Evolutionary conservation across 2,329 filamentous ascomycete genomes (phyloP).

Genomic region (Emergomyces africanus): DNA sequence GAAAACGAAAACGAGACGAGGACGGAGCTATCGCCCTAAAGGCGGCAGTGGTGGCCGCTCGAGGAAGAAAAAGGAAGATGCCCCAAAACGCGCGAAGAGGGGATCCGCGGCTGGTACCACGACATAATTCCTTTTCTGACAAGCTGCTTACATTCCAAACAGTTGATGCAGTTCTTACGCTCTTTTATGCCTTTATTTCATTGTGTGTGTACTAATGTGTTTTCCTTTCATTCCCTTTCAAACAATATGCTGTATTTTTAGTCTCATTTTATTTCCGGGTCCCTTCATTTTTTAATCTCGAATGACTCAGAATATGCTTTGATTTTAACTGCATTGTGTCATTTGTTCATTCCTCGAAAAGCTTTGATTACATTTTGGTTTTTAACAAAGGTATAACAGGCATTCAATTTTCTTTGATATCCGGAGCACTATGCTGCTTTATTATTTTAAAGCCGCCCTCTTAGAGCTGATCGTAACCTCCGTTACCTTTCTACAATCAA

Average conservation of each 20-base stretch:
- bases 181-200: neutral
- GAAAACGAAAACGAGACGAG: slow-evolving; percentile 37
- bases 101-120: slow-evolving; percentile 15
- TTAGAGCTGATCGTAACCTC: neutral
- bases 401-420: neutral
- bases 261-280: neutral
- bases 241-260: neutral
- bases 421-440: too few relatives aligned
- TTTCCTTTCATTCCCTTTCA: neutral
- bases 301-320: neutral
- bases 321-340: neutral
- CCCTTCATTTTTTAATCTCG: neutral
- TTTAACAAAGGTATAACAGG: neutral
- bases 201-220: neutral
- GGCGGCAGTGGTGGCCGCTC: slow-evolving; percentile 27
- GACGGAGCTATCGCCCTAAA: slow-evolving; percentile 36
- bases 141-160: neutral
- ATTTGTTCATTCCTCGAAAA: neutral
- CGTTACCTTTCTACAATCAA: neutral
- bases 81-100: slow-evolving; percentile 22
- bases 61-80: slow-evolving; percentile 28
- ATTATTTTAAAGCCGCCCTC: neutral
- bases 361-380: neutral
- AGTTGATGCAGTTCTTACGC: neutral
- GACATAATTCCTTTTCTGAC: neutral